phyloP scores from a whole-genome alignment of 257 asterid species.

The Solanum neorickii region DNA sequence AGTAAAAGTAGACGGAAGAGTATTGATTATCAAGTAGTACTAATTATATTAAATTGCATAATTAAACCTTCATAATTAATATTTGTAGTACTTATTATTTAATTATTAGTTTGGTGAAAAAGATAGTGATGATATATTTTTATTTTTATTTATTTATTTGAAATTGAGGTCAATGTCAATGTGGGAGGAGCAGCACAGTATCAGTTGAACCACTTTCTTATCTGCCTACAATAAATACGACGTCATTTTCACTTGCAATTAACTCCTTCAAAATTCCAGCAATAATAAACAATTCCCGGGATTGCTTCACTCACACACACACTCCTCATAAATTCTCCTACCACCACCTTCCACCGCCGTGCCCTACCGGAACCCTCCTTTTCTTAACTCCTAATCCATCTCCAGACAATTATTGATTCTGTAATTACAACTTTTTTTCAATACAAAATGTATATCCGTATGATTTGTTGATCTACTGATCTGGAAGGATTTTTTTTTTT shows the following conservation, averaged over 20 bases:
- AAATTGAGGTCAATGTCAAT: not conserved
- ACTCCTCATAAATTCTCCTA: conserved; percentile 1
- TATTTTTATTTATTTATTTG: not conserved
- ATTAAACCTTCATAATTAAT: not conserved
- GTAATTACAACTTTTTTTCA: not conserved
- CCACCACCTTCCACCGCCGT: not conserved
- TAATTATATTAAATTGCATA: not conserved
- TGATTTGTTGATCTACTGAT: not conserved
- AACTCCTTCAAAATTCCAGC: conserved; percentile 9
- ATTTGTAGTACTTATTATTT: not conserved
- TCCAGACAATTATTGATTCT: not conserved
- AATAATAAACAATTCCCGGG: conserved; percentile 23
- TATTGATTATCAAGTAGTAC: not conserved
- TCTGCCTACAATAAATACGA: conserved; percentile 6
- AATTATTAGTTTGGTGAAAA: not conserved
- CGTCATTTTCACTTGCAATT: conserved; percentile 33
- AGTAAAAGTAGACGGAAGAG: too few species aligned
- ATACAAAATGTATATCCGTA: not conserved
- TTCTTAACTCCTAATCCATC: conserved; percentile 31
- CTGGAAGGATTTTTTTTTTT: not conserved
- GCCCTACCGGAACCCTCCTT: conserved; percentile 3
- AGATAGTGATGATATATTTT: not conserved
- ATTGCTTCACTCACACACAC: conserved; percentile 38
- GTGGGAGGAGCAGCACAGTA: not conserved
- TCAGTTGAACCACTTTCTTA: not conserved